Evolutionary conservation across 1,284 basidiomycete species (phyloP).

Genomic region (Puccinia horiana): DNA sequence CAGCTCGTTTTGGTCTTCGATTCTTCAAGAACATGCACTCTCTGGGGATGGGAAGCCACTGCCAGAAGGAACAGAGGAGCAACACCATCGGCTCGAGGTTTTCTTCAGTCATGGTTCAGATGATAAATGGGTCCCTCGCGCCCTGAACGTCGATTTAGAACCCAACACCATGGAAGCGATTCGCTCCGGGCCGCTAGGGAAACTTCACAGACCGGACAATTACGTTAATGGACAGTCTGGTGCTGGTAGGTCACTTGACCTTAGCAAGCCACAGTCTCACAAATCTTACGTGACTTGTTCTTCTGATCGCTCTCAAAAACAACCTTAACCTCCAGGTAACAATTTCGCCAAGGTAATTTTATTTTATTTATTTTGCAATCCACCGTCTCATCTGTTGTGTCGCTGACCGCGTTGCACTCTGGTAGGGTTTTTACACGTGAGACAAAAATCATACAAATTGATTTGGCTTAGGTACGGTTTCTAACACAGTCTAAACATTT

Average conservation of each 20-base stretch:
- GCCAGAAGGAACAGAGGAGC: constrained; percentile 49
- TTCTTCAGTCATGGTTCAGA: constrained; percentile 58
- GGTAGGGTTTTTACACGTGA: constrained; percentile 47
- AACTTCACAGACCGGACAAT: constrained; percentile 59
- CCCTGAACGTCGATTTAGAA: constrained; percentile 57
- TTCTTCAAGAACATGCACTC: constrained; percentile 77
- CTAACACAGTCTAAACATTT: constrained; percentile 52
- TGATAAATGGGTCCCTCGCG: constrained; percentile 57
- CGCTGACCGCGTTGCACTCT: neutral
- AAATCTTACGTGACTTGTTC: neutral
- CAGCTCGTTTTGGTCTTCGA: constrained; percentile 74
- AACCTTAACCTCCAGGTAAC: neutral
- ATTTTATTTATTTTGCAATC: neutral
- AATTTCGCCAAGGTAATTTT: constrained; percentile 37
- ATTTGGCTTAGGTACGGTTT: neutral
- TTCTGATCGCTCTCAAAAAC: neutral
- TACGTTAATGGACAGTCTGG: constrained; percentile 56
- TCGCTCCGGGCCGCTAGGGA: constrained; percentile 57
- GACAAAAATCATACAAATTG: constrained; percentile 43
- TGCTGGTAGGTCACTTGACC: constrained; percentile 57
- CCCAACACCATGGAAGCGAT: constrained; percentile 59
- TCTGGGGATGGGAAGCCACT: constrained; percentile 69
- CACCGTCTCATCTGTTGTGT: neutral
- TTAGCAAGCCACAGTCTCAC: neutral
- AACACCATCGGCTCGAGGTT: constrained; percentile 56